Evolutionary conservation across 768 basidiomycete species (phyloP), one percentile per base, ranked within the genome.

Genomic region (Agaricus sinodeliciosus): DNA sequence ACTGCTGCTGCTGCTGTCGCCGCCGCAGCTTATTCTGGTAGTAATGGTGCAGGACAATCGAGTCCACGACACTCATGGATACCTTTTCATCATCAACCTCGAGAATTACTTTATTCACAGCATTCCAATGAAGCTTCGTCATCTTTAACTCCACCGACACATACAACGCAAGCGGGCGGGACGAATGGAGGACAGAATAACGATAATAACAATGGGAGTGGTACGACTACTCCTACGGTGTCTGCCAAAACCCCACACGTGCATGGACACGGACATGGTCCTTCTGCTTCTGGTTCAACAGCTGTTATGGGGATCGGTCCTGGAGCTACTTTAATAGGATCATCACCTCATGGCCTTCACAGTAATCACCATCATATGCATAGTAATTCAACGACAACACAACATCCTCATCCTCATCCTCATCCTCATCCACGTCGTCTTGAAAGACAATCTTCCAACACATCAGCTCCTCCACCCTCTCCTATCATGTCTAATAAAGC

Each of bases 31-130:
- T 5, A 28, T 12, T 16, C 45, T 31, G 28, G 35, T 26, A 40
- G n/a, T n/a, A 39, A 1, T 39, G 48, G 25, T 13, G 36, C 5
- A 28, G 48, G 39, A 27, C 41, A 25, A 18, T 27, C 52, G 9
- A 31, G 37, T 39, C 73, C 70, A 11, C 70, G 75, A 28, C 72
- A 70, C 9, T 73, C 76, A 8, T 77, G 77, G 75, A 68, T 75
- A 19, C 69, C 69, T 43, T 72, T 61, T 15, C 37, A 39, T 39
- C 37, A 31, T 45, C 64, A 72, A 51, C 71, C 70, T 25, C 60
- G 60, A 36, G 70, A 72, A 41, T 67, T 40, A 43, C 57, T 15
- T 34, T n/a, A 25, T 12, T 25, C 58, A 34, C 57, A 8, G 47
- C 22, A 22, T 22, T 57, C 34, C 2, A 27, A 16, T 11, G 50